phyloP scores from a whole-genome alignment of 139 green algal species.

The Pedinophyceae sp. region DNA sequence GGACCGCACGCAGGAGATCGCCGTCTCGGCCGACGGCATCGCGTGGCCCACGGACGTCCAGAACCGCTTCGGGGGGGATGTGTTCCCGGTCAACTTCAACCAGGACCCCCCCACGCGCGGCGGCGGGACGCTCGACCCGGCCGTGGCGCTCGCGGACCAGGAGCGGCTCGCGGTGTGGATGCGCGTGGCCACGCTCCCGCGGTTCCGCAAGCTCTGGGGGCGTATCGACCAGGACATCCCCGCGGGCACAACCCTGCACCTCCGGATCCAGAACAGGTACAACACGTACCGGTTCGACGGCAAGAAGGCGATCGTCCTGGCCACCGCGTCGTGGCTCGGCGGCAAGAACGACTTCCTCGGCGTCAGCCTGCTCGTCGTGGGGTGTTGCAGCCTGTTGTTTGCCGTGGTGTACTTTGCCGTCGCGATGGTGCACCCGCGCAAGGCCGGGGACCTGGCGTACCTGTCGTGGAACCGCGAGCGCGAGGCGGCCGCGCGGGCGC shows the following conservation, averaged over 20 bases:
- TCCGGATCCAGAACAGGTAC: conserved; percentile 43
- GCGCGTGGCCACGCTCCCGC: conserved; percentile 44
- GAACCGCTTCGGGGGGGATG: conserved; percentile 44
- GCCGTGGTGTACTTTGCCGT: background rate
- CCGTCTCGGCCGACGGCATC: conserved; percentile 37
- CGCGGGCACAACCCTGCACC: conserved; percentile 10
- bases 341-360: conserved; percentile 40
- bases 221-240: conserved; percentile 30
- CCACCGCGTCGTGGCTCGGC: conserved; percentile 55
- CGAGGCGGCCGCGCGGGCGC: too few relatives aligned
- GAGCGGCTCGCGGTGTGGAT: conserved; percentile 96
- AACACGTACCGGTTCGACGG: conserved; percentile 56
- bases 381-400: background rate
- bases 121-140: background rate
- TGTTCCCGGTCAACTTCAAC: conserved; percentile 58
- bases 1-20: background rate
- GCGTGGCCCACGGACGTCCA: conserved; percentile 47
- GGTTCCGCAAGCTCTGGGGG: conserved; percentile 55
- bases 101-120: too few relatives aligned
- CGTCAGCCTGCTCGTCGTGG: background rate
- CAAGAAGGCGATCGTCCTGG: conserved; percentile 46
- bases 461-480: background rate
- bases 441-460: background rate
- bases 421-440: background rate
- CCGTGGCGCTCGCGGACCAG: conserved; percentile 19